Evolutionary conservation across 176 grass and related monocot species (phyloP).

Genomic region (Oropetium thomaeum): DNA sequence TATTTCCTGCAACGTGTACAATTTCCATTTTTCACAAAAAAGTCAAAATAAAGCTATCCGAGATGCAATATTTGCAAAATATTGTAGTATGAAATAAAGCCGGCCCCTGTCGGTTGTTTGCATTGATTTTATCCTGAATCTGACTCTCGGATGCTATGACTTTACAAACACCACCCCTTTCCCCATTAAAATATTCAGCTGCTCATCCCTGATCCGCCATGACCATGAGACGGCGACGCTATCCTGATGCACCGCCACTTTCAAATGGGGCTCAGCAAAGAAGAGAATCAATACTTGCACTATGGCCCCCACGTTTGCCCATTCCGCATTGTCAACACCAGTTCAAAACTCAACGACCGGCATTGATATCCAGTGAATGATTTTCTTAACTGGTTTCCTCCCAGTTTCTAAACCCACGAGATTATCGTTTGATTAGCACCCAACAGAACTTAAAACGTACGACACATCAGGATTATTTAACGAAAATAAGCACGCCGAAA

Average conservation of each 20-base stretch:
- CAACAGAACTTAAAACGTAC: not conserved
- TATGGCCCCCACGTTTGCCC: not conserved
- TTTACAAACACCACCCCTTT: not conserved
- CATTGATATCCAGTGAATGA: not conserved
- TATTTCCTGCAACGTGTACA: too few species aligned
- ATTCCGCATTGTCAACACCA: not conserved
- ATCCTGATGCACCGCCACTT: slow-evolving; percentile 24
- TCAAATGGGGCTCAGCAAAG: not conserved
- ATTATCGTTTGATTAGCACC: not conserved
- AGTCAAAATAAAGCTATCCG: not conserved
- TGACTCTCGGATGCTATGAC: not conserved
- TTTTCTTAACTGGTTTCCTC: not conserved
- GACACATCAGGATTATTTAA: not conserved
- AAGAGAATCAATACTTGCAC: not conserved
- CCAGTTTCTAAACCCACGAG: slow-evolving; percentile 19
- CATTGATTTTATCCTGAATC: not conserved
- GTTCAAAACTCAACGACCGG: not conserved
- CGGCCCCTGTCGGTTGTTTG: not conserved
- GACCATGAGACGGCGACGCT: slow-evolving; percentile 13
- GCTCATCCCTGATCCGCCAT: not conserved
- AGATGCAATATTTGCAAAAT: not conserved
- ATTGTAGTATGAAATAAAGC: not conserved
- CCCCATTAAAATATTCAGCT: not conserved
- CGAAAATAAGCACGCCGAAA: not conserved
- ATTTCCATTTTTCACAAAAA: not conserved